A percentile compares a stretch with the other conserved stretches of the same genome.
These are phyloP conservation scores for Leccinum arenicola DNA, from an alignment of 768 basidiomycete genomes.

Conservation along the genomic window DNA sequence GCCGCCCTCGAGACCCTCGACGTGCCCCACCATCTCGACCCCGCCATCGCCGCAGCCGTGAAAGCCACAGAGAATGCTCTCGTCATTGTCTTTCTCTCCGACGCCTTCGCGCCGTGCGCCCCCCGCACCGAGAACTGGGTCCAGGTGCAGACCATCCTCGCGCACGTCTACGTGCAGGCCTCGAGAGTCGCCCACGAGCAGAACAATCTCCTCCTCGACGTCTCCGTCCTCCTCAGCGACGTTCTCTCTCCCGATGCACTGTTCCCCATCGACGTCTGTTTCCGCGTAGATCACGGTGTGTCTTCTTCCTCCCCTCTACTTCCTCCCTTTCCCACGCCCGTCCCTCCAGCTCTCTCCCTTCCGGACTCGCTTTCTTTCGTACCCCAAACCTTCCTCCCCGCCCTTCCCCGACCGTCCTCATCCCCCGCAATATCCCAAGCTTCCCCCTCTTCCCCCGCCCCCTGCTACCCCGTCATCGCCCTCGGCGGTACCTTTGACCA, in stretches of 20 bases:
- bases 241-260: slow-evolving; percentile 41
- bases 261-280: slow-evolving; percentile 39
- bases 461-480: slow-evolving; percentile 64
- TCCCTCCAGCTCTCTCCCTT: slow-evolving; percentile 33
- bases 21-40: slow-evolving; percentile 53
- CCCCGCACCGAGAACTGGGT: slow-evolving; percentile 55
- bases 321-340: slow-evolving; percentile 2
- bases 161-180: slow-evolving; percentile 84
- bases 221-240: slow-evolving; percentile 75
- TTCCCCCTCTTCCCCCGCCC: neutral
- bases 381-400: slow-evolving; percentile 25
- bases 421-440: neutral
- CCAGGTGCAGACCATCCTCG: slow-evolving; percentile 71
- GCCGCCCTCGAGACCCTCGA: slow-evolving; percentile 51
- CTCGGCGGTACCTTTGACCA: slow-evolving; percentile 98
- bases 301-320: slow-evolving; percentile 1
- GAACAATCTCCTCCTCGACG: slow-evolving; percentile 68
- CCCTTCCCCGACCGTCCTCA: slow-evolving; percentile 5
- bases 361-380: slow-evolving; percentile 41
- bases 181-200: slow-evolving; percentile 66
- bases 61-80: slow-evolving; percentile 47
- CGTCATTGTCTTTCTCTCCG: slow-evolving; percentile 62
- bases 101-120: slow-evolving; percentile 45
- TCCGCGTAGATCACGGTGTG: slow-evolving; percentile 46
- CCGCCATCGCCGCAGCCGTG: slow-evolving; percentile 48